Conservation (phyloP, 2,329 filamentous ascomycete species). For the Fusarium guadeloupense region DNA sequence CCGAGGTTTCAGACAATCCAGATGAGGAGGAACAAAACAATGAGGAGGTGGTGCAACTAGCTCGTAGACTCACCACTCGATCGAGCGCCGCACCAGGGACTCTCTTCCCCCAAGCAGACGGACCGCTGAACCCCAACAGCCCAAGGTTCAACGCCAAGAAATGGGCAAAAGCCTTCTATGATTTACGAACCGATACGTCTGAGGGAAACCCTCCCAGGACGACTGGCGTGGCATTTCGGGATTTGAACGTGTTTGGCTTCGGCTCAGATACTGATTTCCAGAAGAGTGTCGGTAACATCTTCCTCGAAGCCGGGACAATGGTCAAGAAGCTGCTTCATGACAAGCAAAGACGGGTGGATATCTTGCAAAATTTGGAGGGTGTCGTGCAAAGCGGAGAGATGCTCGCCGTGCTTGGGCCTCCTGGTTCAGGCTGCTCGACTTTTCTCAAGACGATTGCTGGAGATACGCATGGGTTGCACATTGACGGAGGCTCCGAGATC, state of each 20-base stretch:
- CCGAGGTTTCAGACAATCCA: not conserved
- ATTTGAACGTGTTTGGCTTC: slow-evolving; percentile 43
- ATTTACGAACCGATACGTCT: slow-evolving; percentile 35
- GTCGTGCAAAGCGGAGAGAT: slow-evolving; percentile 74
- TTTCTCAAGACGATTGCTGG: slow-evolving; percentile 83
- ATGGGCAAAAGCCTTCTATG: slow-evolving; percentile 54
- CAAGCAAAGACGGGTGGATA: slow-evolving; percentile 67
- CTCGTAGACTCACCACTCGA: slow-evolving; percentile 42
- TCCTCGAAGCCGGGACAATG: slow-evolving; percentile 33
- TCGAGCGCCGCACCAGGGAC: slow-evolving; percentile 40
- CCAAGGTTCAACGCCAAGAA: slow-evolving; percentile 53
- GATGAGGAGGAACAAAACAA: slow-evolving; percentile 5
- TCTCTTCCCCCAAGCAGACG: slow-evolving; percentile 42
- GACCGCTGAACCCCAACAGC: slow-evolving; percentile 52
- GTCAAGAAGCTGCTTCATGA: slow-evolving; percentile 45
- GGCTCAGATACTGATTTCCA: slow-evolving; percentile 44
- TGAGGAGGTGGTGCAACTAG: slow-evolving; percentile 42
- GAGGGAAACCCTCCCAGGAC: slow-evolving; percentile 43
- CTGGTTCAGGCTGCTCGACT: slow-evolving; percentile 77
- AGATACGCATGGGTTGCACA: slow-evolving; percentile 78
- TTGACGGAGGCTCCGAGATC: slow-evolving; percentile 73
- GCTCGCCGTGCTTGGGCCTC: slow-evolving; percentile 75
- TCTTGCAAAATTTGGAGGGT: slow-evolving; percentile 71
- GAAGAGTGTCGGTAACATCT: slow-evolving; percentile 43
- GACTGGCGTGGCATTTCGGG: slow-evolving; percentile 42